Conservation (phyloP, 106 monocot species). For the Dactylorhiza incarnata region DNA sequence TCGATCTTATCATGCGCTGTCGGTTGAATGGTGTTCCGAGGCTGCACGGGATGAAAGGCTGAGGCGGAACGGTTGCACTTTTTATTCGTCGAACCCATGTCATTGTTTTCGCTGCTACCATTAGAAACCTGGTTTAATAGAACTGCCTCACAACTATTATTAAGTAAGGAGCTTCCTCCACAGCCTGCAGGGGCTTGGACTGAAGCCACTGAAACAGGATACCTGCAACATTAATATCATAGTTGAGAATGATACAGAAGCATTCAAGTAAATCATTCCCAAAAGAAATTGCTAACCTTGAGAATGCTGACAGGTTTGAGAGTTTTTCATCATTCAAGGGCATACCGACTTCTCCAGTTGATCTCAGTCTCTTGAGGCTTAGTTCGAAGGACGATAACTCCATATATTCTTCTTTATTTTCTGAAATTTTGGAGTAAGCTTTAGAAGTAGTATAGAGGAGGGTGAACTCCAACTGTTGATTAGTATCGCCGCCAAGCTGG, state of each 20-base stretch:
- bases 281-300: constrained; percentile 37
- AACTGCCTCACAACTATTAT: constrained; percentile 47
- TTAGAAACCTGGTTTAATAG: constrained; percentile 51
- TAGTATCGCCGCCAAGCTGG: constrained; percentile 17
- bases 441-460: constrained; percentile 17
- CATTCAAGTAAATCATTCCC: not conserved
- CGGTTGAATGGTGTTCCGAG: constrained; percentile 18
- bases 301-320: constrained; percentile 83
- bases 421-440: constrained; percentile 20
- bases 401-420: constrained; percentile 33
- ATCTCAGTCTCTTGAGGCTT: constrained; percentile 66
- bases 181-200: constrained; percentile 37
- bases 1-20: constrained; percentile 31
- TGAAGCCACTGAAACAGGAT: constrained; percentile 52
- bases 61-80: constrained; percentile 30
- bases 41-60: constrained; percentile 45
- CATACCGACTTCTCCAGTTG: constrained; percentile 27
- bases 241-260: not conserved
- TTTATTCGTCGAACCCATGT: constrained; percentile 62
- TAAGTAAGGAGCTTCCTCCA: constrained; percentile 48
- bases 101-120: constrained; percentile 59
- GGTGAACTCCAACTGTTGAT: constrained; percentile 7
- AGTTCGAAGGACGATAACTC: constrained; percentile 54
- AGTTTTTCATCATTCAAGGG: constrained; percentile 31
- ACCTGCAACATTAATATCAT: constrained; percentile 30